Conservation (phyloP, 2,329 filamentous ascomycete genomes). For the Ceratocystis smalleyi region DNA sequence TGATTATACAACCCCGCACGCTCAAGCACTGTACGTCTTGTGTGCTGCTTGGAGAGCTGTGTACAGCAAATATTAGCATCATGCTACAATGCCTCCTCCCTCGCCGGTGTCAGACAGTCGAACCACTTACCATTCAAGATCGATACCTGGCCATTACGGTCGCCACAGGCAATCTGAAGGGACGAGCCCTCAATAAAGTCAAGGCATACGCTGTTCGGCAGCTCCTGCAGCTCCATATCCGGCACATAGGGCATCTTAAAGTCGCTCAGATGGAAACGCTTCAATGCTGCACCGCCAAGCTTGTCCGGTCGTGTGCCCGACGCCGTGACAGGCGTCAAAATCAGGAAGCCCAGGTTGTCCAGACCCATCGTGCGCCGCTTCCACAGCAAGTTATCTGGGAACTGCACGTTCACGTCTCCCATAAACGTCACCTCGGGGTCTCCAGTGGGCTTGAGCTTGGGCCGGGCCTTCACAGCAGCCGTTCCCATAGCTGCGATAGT, state of each 20-base stretch:
- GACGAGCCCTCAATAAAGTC: slow-evolving; percentile 46
- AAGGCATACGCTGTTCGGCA: slow-evolving; percentile 65
- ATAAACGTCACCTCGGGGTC: slow-evolving; percentile 45
- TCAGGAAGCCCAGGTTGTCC: slow-evolving; percentile 67
- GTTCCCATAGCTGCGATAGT: slow-evolving; percentile 23
- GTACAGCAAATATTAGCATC: slow-evolving; percentile 11
- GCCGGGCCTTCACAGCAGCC: slow-evolving; percentile 11
- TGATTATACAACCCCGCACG: neutral
- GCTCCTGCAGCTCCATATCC: slow-evolving; percentile 80
- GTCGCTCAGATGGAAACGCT: slow-evolving; percentile 73
- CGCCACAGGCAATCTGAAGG: slow-evolving; percentile 49
- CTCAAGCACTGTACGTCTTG: slow-evolving; percentile 14
- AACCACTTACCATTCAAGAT: slow-evolving; percentile 38
- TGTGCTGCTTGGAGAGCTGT: slow-evolving; percentile 27
- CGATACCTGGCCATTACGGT: slow-evolving; percentile 40
- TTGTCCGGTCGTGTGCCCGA: slow-evolving; percentile 36
- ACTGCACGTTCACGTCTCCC: slow-evolving; percentile 91
- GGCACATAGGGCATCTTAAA: slow-evolving; percentile 67
- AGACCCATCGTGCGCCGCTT: slow-evolving; percentile 82
- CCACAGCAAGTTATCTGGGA: slow-evolving; percentile 91
- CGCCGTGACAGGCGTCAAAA: slow-evolving; percentile 49
- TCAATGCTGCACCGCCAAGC: slow-evolving; percentile 38
- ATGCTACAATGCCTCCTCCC: neutral
- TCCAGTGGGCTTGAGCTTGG: slow-evolving; percentile 22
- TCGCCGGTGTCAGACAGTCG: neutral